Base-by-base conservation (phyloP, 148 eudicot species). In the Nepenthes gracilis region DNA sequence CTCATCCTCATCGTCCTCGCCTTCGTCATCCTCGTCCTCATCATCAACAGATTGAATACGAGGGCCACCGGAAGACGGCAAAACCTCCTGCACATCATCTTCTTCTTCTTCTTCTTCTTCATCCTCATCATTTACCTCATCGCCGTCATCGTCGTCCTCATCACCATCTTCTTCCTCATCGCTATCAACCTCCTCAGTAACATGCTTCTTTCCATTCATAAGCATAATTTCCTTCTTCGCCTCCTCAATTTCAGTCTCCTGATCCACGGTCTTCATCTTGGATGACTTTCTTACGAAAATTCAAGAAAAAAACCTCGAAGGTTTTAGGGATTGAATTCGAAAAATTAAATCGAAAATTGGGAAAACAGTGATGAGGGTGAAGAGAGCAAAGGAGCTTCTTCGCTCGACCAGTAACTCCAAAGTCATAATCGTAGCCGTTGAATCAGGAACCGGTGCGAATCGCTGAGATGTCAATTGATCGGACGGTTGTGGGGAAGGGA, bases 361-460 rank as follows among this genome's bases (percentile, higher is more conserved):
- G 49, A 63, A 64, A 70, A 62, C 54, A 57, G 61, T 59, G 59
- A 57, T 40, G 68, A 68, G 67, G 72, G 23, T 55, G 51, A 58
- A 43, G 48, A 64, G 61, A 62, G 50, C 45, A 60, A 72, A 62
- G 69, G 71, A 64, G 75, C 60, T 23, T 23, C 23, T 61, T 63
- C 63, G 71, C 70, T 68, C 77, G 66, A 59, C 61, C 67, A 70
- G 75, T 65, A 70, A 66, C 66, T 14, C 23, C 13, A 62, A 59
- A 45, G 60, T 13, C 38, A 60, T 52, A 65, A 82, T 85, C 85
- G 73, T 55, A 62, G 69, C 87, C 87, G 83, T 85, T 80, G 72
- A 70, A 60, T 60, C 9, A 4, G 5, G 47, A 38, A 12, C 2
- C 2, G 13, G 43, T 13, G 47, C 11, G 85, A 83, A 85, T 85